Conservation (phyloP, 2,329 filamentous ascomycete genomes). For the Alternaria longipes region DNA sequence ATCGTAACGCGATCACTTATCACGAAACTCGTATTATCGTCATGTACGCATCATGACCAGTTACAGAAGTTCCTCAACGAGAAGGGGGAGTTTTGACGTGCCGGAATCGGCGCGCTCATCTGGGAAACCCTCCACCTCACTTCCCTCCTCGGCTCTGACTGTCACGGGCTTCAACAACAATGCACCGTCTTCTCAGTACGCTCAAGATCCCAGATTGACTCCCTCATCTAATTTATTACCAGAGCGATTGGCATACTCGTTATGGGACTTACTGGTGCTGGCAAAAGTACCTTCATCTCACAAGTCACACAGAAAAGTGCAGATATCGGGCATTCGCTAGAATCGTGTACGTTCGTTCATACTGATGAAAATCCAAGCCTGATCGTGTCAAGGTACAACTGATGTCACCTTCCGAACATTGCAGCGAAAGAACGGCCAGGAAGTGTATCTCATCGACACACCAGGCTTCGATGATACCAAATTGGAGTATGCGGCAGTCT, state of each 20-base stretch:
- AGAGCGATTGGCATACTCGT: conserved; percentile 44
- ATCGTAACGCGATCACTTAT: background rate
- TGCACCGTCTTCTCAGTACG: conserved; percentile 1
- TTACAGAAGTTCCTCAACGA: background rate
- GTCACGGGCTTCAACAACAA: background rate
- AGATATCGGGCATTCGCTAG: conserved; percentile 42
- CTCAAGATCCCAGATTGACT: background rate
- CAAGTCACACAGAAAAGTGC: conserved; percentile 21
- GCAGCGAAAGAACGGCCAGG: background rate
- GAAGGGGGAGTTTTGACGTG: background rate
- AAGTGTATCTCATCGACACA: conserved; percentile 54
- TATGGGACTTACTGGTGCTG: conserved; percentile 55
- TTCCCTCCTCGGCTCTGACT: background rate
- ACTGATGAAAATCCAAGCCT: background rate
- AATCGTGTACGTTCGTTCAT: conserved; percentile 21
- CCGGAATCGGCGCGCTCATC: background rate
- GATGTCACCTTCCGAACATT: conserved; percentile 10
- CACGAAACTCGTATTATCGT: background rate
- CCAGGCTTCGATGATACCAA: conserved; percentile 60
- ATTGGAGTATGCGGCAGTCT: conserved; percentile 54
- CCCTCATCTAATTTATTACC: background rate
- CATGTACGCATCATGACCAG: background rate
- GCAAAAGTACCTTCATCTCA: conserved; percentile 53
- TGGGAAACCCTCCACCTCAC: background rate
- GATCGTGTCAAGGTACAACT: conserved; percentile 14